Evolutionary conservation across 2,329 filamentous ascomycete genomes (phyloP).

Genomic region (Monilinia fructicola): DNA sequence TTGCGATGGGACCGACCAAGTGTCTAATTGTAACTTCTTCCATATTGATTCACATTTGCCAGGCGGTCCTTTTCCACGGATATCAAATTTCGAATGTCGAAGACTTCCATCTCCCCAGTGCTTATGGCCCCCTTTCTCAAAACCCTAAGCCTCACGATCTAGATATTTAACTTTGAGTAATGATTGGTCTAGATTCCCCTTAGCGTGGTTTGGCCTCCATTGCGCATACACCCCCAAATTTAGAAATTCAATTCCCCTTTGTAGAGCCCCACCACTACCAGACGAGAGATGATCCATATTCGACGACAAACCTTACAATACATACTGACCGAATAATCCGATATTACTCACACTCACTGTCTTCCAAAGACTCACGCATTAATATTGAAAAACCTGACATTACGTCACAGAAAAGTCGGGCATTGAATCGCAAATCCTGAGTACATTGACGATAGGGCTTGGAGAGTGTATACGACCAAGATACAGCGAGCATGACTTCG

Average conservation of each 20-base stretch:
- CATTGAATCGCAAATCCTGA: background rate
- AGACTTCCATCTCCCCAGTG: no score
- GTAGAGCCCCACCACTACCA: constrained; percentile 5
- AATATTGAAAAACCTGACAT: background rate
- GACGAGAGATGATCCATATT: background rate
- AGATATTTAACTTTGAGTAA: background rate
- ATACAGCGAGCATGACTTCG: constrained; percentile 49
- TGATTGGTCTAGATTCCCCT: constrained; percentile 20
- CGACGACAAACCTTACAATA: constrained; percentile 1
- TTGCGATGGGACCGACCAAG: background rate
- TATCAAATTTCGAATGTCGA: background rate
- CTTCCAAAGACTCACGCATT: background rate
- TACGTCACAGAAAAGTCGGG: background rate
- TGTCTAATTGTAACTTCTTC: background rate
- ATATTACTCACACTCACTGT: background rate
- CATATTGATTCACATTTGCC: no score
- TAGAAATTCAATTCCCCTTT: constrained; percentile 14
- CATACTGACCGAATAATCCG: background rate
- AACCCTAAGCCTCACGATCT: background rate
- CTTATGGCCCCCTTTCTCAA: background rate
- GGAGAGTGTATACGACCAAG: background rate
- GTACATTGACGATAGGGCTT: background rate
- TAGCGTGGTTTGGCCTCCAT: constrained; percentile 16
- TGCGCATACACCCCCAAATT: constrained; percentile 18
- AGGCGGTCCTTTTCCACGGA: no score